phyloP scores from a whole-genome alignment of 345 rosid species.

The Linum trigynum region DNA sequence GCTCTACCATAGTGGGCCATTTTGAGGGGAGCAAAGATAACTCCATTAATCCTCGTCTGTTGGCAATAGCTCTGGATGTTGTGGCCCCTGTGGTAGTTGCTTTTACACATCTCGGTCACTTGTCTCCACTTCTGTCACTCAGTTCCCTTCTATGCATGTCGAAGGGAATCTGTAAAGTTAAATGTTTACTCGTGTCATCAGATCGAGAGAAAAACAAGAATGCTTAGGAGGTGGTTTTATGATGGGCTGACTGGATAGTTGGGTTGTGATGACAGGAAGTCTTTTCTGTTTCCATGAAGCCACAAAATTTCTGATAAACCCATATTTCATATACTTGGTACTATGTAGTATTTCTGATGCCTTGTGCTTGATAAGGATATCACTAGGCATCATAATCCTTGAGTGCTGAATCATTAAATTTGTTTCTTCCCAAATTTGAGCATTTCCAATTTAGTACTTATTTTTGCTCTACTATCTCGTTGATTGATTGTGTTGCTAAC shows the following conservation, averaged over 20 bases:
- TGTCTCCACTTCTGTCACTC: neutral
- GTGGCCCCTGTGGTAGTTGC: neutral
- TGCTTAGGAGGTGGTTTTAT: neutral
- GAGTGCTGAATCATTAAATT: too few relatives aligned
- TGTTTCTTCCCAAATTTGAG: neutral
- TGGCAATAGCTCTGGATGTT: neutral
- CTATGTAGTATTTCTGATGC: too few relatives aligned
- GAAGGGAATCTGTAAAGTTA: too few relatives aligned
- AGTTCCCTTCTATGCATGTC: neutral
- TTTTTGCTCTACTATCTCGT: neutral
- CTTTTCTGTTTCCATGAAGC: neutral
- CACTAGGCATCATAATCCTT: neutral
- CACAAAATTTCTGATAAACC: too few relatives aligned
- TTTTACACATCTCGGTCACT: neutral
- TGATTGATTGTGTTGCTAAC: slow-evolving; percentile 3
- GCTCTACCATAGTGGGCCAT: neutral
- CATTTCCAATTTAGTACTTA: too few relatives aligned
- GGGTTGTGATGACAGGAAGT: too few relatives aligned
- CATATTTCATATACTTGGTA: too few relatives aligned
- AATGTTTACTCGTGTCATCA: neutral
- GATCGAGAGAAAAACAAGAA: neutral
- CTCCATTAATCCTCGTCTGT: neutral
- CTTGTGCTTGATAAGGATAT: neutral
- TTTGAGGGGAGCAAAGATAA: too few relatives aligned
- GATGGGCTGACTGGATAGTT: neutral